These are phyloP conservation scores for Xylaria bambusicola DNA, from an alignment of 495 filamentous ascomycete species.

Conservation along the genomic window DNA sequence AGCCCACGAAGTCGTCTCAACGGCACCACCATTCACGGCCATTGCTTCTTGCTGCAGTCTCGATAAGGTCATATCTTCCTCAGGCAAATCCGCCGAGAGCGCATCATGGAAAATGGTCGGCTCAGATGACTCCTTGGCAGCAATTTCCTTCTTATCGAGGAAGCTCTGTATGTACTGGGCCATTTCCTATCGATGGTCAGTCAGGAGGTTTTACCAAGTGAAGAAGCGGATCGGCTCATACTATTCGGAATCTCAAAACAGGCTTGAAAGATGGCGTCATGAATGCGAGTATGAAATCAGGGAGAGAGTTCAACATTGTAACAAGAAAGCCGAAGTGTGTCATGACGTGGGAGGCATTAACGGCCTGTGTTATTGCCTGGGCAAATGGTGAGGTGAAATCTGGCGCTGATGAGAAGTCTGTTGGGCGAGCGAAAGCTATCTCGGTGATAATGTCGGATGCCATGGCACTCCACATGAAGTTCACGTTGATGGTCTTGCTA, in stretches of 20 bases:
- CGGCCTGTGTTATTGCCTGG: neutral
- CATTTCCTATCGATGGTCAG: slow-evolving; percentile 13
- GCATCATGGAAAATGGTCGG: slow-evolving; percentile 33
- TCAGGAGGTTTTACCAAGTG: neutral
- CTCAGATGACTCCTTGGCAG: neutral
- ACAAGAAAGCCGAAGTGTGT: neutral
- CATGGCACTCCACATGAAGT: slow-evolving; percentile 27
- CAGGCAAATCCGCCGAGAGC: slow-evolving; percentile 30
- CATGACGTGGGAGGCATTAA: neutral
- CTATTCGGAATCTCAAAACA: neutral
- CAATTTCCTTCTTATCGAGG: neutral
- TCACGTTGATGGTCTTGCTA: slow-evolving; percentile 23
- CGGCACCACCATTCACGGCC: slow-evolving; percentile 34
- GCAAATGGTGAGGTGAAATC: slow-evolving; percentile 27
- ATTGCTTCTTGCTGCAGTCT: slow-evolving; percentile 32
- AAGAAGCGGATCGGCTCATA: neutral
- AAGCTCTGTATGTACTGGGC: slow-evolving; percentile 10
- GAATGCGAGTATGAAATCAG: neutral
- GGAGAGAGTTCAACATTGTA: neutral
- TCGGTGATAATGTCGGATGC: slow-evolving; percentile 35
- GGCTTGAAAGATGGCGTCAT: neutral
- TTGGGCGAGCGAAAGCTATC: slow-evolving; percentile 27
- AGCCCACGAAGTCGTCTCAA: slow-evolving; percentile 36
- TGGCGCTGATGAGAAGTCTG: slow-evolving; percentile 23
- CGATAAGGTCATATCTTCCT: slow-evolving; percentile 26